Evolutionary conservation across 2,329 filamentous ascomycete species (phyloP), one percentile per base, ranked within the genome.

Genomic region (Cytospora paraplurivora): DNA sequence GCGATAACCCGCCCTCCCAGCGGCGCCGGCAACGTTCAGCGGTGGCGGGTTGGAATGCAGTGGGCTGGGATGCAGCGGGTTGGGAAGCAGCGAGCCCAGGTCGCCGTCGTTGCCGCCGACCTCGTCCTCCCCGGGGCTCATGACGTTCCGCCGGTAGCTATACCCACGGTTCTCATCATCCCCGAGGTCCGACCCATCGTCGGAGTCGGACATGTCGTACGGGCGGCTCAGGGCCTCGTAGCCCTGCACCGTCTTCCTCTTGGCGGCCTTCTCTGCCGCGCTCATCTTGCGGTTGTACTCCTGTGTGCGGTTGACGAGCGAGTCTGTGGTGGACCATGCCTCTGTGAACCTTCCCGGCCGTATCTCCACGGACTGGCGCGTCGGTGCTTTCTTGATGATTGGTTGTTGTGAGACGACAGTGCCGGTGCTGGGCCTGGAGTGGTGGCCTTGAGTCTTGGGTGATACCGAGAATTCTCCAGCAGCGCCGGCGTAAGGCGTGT

Each of bases 31-130:
- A 7, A 60, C 56, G 27, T 59, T 58, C 62, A 35, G 57, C 34
- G 71, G 71, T 1, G 74, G 70, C 1, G 84, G 85, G 70, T 87
- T 81, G 13, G 80, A 78, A 41, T 80, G 77, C 41, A 87, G 75
- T 0, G 85, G 84, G 67, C 86, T 82, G 5, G 83, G 82, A 63
- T 81, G 80, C 67, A 70, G 75, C 1, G 85, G 84, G 67, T 87
- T 82, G 5, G 83, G 82, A 63, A 81, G 80, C 67, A 70, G 58
- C 56, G 68, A 55, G 63, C 65, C 71, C 27, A 66, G 66, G 56
- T 69, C 37, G 13, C 63, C 64, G 55, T 66, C 56, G 54, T 73
- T 67, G 56, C 73, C 71, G 61, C 69, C 65, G 17, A 72, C 64
- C 34, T 68, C 67, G 56, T 67, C 66, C 3, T 52, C 59, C 50